Percentiles rank a stretch among this genome's conserved stretches.
phyloP scores from a whole-genome alignment of 805 yeast genomes.

The Teunomyces cretensis region DNA sequence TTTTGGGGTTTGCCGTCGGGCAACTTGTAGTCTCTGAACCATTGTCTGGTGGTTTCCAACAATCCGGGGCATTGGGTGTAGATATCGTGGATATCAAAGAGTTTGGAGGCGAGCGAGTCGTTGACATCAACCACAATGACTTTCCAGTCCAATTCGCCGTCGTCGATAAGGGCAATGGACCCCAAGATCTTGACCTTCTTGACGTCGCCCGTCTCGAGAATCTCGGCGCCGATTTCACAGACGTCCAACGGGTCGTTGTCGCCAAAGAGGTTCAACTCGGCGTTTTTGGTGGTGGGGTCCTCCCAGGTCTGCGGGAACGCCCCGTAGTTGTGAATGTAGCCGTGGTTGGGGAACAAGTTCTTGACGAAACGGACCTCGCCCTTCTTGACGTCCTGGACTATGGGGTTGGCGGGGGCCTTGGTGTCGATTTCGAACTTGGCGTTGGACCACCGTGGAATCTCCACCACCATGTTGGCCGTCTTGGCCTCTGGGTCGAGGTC shows the following conservation, averaged over 20 bases:
- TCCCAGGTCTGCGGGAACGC: slow-evolving; percentile 97
- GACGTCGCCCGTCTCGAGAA: slow-evolving; percentile 68
- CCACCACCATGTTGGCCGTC: slow-evolving; percentile 48
- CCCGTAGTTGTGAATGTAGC: slow-evolving; percentile 85
- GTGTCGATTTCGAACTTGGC: slow-evolving; percentile 79
- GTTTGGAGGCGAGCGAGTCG: slow-evolving; percentile 86
- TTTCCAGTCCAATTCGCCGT: slow-evolving; percentile 91
- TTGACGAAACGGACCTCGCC: slow-evolving; percentile 74
- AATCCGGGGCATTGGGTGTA: slow-evolving; percentile 88
- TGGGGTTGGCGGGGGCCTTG: slow-evolving; percentile 64
- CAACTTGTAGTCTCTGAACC: slow-evolving; percentile 97
- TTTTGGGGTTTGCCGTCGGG: slow-evolving; percentile 98
- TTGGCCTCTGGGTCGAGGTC: slow-evolving; percentile 37
- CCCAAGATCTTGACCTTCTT: slow-evolving; percentile 91
- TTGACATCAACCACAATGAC: slow-evolving; percentile 78
- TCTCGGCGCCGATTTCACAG: slow-evolving; percentile 80
- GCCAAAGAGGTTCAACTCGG: slow-evolving; percentile 56
- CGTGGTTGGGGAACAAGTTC: slow-evolving; percentile 79
- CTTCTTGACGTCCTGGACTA: slow-evolving; percentile 74
- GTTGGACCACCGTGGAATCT: slow-evolving; percentile 67
- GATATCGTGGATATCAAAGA: slow-evolving; percentile 90
- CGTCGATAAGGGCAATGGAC: slow-evolving; percentile 90
- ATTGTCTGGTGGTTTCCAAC: slow-evolving; percentile 89
- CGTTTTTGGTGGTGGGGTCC: slow-evolving; percentile 66
- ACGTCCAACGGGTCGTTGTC: slow-evolving; percentile 96